Conservation (phyloP, 495 filamentous ascomycete species). For the Chaetomium fimeti region DNA sequence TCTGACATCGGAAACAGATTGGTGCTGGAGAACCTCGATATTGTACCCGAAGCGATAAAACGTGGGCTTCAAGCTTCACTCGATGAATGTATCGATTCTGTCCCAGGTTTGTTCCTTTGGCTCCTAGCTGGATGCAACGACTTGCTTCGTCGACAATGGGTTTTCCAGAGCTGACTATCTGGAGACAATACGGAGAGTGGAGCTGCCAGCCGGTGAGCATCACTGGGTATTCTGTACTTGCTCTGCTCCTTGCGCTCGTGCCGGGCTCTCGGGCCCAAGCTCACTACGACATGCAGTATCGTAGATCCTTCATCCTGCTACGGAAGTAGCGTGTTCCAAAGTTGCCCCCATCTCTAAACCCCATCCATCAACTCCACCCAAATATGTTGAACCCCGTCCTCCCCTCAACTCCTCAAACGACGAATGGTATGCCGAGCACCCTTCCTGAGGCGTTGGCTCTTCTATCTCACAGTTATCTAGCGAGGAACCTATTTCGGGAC, state of each 20-base stretch:
- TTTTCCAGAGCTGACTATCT: too few species aligned
- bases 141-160: background rate
- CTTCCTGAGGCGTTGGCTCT: background rate
- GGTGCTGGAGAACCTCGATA: background rate
- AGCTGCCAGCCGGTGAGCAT: background rate
- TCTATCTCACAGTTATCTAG: background rate
- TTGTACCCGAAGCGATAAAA: background rate
- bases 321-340: background rate
- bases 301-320: slow-evolving; percentile 1
- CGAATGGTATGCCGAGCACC: background rate
- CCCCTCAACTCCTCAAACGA: slow-evolving; percentile 10
- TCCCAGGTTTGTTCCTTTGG: background rate
- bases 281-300: background rate
- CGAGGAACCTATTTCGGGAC: slow-evolving; percentile 24
- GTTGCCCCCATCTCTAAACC: background rate
- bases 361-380: slow-evolving; percentile 4
- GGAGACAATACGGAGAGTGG: too few species aligned
- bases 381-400: background rate
- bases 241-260: background rate
- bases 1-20: background rate
- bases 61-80: background rate
- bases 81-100: background rate
- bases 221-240: background rate
- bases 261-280: background rate
- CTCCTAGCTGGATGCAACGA: background rate